A percentile compares a stretch with the other conserved stretches of the same genome.
phyloP scores from a whole-genome alignment of 176 grass and related monocot species.

The Ensete ventricosum region DNA sequence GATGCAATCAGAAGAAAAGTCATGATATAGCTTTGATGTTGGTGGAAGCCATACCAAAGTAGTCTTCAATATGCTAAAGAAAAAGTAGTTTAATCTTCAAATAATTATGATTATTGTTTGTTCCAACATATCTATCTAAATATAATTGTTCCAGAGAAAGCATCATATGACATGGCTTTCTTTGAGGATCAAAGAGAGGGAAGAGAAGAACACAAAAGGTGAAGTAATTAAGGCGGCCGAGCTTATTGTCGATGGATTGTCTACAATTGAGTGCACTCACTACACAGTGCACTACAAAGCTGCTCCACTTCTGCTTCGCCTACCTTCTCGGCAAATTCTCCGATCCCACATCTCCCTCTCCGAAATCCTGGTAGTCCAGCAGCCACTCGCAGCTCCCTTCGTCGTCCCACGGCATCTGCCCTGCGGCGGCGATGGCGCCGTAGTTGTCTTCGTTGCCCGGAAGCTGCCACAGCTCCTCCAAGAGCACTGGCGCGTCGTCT shows the following conservation, averaged over 20 bases:
- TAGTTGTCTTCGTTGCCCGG: background rate
- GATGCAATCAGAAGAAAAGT: no score
- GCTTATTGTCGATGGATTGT: background rate
- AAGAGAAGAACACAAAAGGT: no score
- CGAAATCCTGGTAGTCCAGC: slow-evolving; percentile 65
- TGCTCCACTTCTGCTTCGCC: background rate
- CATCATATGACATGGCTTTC: background rate
- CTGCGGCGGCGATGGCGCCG: background rate
- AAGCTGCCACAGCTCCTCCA: background rate
- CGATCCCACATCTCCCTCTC: slow-evolving; percentile 24
- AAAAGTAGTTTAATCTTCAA: no score
- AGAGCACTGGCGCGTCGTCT: background rate
- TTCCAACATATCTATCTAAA: no score
- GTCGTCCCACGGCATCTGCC: background rate
- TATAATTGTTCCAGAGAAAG: no score
- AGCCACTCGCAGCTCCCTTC: slow-evolving; percentile 62
- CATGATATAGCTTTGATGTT: no score
- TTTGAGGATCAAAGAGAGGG: background rate
- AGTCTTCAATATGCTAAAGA: no score
- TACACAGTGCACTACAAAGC: background rate
- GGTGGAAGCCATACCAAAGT: no score
- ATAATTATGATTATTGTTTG: no score
- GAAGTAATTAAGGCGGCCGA: background rate
- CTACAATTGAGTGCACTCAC: background rate
- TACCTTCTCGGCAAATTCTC: background rate